A percentile compares a stretch with the other conserved stretches of the same genome.
phyloP scores from a whole-genome alignment of 2,329 filamentous ascomycete genomes.

The Passalora sequoiae region DNA sequence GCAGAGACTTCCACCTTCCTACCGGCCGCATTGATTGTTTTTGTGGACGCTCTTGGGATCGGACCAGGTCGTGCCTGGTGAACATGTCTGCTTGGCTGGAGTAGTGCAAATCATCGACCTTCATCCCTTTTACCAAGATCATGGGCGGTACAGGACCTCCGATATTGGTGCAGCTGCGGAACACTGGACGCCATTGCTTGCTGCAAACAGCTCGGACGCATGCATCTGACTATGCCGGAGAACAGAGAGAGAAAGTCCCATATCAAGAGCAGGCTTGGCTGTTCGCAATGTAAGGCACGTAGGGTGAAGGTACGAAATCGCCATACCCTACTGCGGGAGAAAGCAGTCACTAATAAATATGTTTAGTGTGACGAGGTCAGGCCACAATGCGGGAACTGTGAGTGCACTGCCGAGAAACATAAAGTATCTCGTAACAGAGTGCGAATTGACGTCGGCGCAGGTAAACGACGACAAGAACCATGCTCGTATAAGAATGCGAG shows the following conservation, averaged over 20 bases:
- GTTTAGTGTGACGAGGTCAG: constrained; percentile 19
- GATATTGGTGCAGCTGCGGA: neutral
- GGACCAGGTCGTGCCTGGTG: no score
- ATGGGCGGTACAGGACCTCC: neutral
- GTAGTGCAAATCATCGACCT: neutral
- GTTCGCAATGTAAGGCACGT: constrained; percentile 26
- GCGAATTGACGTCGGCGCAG: constrained; percentile 8
- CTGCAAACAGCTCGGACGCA: neutral
- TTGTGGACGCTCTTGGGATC: no score
- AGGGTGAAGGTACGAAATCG: constrained; percentile 24
- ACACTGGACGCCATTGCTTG: neutral
- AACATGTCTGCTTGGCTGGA: no score
- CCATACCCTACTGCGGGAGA: no score
- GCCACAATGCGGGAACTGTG: constrained; percentile 19
- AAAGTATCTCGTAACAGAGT: neutral
- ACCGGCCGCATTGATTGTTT: no score
- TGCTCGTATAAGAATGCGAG: constrained; percentile 22
- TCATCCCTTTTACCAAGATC: neutral
- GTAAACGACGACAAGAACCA: constrained; percentile 19
- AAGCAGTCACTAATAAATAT: no score
- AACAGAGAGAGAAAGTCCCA: constrained; percentile 20
- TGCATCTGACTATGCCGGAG: constrained; percentile 4
- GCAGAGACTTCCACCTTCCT: no score
- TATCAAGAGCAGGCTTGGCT: constrained; percentile 25
- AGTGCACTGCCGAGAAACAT: no score